Base-by-base conservation (phyloP, 2,329 filamentous ascomycete genomes). In the Onygenales sp. region DNA sequence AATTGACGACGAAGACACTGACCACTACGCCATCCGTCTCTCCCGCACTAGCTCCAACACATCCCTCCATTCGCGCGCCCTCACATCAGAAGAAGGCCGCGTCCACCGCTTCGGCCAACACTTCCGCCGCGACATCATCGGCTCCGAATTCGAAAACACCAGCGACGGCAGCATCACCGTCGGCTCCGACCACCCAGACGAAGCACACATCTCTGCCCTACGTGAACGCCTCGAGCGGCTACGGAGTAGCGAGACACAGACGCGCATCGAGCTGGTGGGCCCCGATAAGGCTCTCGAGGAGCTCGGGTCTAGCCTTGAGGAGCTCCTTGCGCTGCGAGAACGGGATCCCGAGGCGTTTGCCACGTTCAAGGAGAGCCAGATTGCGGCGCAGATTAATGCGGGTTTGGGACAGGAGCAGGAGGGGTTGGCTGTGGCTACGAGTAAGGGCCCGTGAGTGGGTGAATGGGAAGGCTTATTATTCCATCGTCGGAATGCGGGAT, bases 91-190 rank as follows among this genome's bases (percentile, higher is more conserved):
- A 70, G 85, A 88, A 77, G 85, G 84, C 34, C 80, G 80, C 34
- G 78, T 87, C 59, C 84, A 86, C 62, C 81, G 84, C 31, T 77
- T 87, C 39, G 82, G 84, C 33, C 83, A 87, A 61, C 77, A 80
- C 57, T 73, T 87, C 44, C 80, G 83, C 17, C 80, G 83, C 42
- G 81, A 85, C 54, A 76, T 87, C 39, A 70, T 86, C 17, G 46
- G 46, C 13, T 73, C 77, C 3, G 71, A 76, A 3, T 59, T 73
- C 2, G 71, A 75, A 51, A 63, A 70, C 37, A 1, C 14, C 17
- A 13, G 21, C 32, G n/a, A 14, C 21, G 13, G 27, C 14, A 3
- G 31, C 33, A 40, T n/a, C 32, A 6, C 27, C 39, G 65, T 68
- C 21, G 59, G 62, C 5, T 58, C 63, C 8, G 64, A 65, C 2